Evolutionary conservation across 805 yeast species (phyloP), one percentile per base, ranked within the genome.

Genomic region (Cyberlindnera misumaiensis): DNA sequence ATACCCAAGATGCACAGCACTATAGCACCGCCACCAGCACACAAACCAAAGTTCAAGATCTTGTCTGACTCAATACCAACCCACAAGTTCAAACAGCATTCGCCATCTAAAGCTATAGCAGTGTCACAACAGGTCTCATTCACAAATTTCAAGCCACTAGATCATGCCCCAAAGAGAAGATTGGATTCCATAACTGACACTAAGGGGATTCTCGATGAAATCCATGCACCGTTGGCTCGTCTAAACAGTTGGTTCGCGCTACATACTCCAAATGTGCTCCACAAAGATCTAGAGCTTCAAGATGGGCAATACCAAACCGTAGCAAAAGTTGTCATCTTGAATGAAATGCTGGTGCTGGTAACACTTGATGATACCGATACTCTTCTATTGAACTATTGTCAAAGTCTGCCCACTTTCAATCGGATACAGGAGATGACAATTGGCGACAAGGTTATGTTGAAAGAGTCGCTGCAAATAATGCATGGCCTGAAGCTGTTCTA

Each of bases 171-270:
- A 8, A 32, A 32, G n/a, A 11, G 35, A 13, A 32, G 24, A 25
- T 5, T n/a, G 22, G 16, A 25, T 18, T n/a, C 34, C 24, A 20
- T 20, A 20, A 20, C 24, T 6, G 24, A 8, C 5, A 6, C 24
- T 8, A 20, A 20, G 24, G 24, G 24, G 8, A 20, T 20, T 5
- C 13, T 40, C 3, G 34, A 42, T 9, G 42, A 47, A 11, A 33
- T 34, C 5, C 48, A 51, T 12, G 24, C 42, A 11, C 55, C 56
- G 3, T 15, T 53, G 2, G 35, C 44, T 4, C 38, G 42, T 8
- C 34, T 53, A 8, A 51, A 46, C 27, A 46, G 46, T 30, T 51
- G 55, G 57, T 49, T 49, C 11, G 41, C 42, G 16, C 47, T 46
- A n/a, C 31, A 42, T 15, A 31, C 14, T 1, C 27, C 32, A 13